Evolutionary conservation across 2,329 filamentous ascomycete genomes (phyloP), one percentile per base, ranked within the genome.

Genomic region (Alternaria brassicae): DNA sequence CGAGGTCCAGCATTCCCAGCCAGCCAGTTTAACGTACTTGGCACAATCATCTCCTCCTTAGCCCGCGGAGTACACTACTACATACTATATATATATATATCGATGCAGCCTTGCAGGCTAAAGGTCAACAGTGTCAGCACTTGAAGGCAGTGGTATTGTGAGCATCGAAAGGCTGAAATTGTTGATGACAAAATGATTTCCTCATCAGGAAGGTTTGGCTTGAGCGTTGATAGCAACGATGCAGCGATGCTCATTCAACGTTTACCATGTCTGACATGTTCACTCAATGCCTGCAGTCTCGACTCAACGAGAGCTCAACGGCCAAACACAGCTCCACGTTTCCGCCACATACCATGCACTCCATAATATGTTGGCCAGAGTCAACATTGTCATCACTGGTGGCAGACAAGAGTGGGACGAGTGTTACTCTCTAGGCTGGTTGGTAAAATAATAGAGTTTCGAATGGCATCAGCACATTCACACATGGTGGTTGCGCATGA

Each of bases 151-250:
- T 17, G 3, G 6, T 36, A 3, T n/a, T n/a, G 32, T n/a, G 15
- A 36, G 32, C 15, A 36, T 15, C 15, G 8, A 2, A 17, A 36
- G 15, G 15, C 4, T n/a, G 15, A n/a, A 1, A 6, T 17, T 1
- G 15, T 27, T 12, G 15, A 28, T 21, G 17, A 10, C 9, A 9
- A 25, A 27, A 15, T 25, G 13, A 32, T n/a, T 57, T 52, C 54
- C 54, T 17, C 21, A 53, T 45, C 25, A 12, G 54, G 54, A 32
- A 57, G 44, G 25, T 52, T 45, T 27, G 3, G 10, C 5, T 53
- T 27, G 34, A 44, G 39, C 17, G 41, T 57, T n/a, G 54, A 53
- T 57, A 12, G 13, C n/a, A n/a, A n/a, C n/a, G n/a, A n/a, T n/a
- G n/a, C n/a, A n/a, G n/a, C 27, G 6, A 45, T 19, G n/a, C 42